phyloP scores from a whole-genome alignment of 176 grass and related monocot genomes.

The Zizania latifolia region DNA sequence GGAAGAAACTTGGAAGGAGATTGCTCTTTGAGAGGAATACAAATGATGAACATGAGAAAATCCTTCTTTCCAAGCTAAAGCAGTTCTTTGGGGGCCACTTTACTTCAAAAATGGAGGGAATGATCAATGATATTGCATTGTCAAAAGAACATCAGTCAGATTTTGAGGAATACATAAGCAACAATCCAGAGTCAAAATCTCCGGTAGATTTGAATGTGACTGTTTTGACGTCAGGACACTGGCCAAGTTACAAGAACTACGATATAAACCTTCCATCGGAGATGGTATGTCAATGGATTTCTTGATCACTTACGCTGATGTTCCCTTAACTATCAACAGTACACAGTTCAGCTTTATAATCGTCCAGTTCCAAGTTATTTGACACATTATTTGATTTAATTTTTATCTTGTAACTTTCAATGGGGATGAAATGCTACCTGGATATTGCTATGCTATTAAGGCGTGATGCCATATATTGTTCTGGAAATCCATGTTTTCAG shows the following conservation, averaged over 20 bases:
- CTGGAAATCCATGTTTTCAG: conserved; percentile 18
- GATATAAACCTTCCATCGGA: conserved; percentile 72
- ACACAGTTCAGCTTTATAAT: neutral
- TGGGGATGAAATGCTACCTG: neutral
- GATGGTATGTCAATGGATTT: conserved; percentile 40
- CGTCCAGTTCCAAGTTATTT: neutral
- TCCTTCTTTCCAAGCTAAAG: conserved; percentile 59
- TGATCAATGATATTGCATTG: conserved; percentile 46
- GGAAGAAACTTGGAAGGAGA: conserved; percentile 23
- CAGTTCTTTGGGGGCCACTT: conserved; percentile 62
- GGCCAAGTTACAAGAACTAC: conserved; percentile 68
- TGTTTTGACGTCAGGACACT: conserved; percentile 50
- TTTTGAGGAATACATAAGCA: conserved; percentile 38
- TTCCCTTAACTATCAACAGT: neutral
- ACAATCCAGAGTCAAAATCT: conserved; percentile 16
- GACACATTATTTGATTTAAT: neutral
- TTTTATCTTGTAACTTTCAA: neutral
- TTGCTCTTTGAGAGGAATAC: conserved; percentile 53
- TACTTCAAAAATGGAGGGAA: conserved; percentile 62
- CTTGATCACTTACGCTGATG: neutral
- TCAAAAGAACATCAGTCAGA: conserved; percentile 43
- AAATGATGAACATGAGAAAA: conserved; percentile 59
- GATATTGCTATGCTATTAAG: neutral
- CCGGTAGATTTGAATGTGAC: conserved; percentile 48
- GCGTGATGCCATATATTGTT: neutral